phyloP scores from a whole-genome alignment of 2,329 filamentous ascomycete species.

The Fusarium buharicum region DNA sequence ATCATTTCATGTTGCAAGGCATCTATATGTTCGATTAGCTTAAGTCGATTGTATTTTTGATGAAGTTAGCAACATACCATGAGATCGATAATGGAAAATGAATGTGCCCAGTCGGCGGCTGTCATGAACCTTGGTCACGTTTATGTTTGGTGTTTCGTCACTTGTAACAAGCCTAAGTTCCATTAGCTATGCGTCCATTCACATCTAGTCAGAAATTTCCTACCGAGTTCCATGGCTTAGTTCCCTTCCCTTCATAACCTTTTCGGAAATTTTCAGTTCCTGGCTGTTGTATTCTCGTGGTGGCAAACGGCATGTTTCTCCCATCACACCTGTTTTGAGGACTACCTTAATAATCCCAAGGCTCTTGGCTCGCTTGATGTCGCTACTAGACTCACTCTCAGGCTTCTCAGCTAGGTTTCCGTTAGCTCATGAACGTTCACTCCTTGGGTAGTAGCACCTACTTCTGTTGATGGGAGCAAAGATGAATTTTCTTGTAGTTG shows the following conservation, averaged over 20 bases:
- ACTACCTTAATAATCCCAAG: constrained; percentile 34
- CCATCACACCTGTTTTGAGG: neutral
- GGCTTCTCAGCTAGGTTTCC: neutral
- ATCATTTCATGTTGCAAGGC: constrained; percentile 37
- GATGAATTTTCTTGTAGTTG: neutral
- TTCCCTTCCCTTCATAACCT: constrained; percentile 44
- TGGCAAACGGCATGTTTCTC: no score
- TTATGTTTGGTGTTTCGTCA: no score
- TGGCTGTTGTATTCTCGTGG: neutral
- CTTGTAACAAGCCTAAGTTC: neutral
- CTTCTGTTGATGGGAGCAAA: constrained; percentile 30
- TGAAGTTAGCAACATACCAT: constrained; percentile 8
- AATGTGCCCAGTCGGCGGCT: neutral
- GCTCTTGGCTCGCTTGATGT: neutral
- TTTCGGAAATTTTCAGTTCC: constrained; percentile 27
- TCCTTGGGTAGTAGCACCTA: neutral
- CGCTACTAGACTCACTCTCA: neutral
- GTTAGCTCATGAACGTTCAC: neutral
- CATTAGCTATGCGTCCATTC: neutral
- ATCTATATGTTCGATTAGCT: constrained; percentile 14
- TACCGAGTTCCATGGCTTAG: constrained; percentile 36
- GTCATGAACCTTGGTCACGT: no score
- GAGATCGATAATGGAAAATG: constrained; percentile 38
- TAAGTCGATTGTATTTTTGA: neutral
- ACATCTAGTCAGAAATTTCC: constrained; percentile 11